A percentile compares a stretch with the other conserved stretches of the same genome.
phyloP scores from a whole-genome alignment of 2,329 filamentous ascomycete genomes.

The Penicillium sp. region DNA sequence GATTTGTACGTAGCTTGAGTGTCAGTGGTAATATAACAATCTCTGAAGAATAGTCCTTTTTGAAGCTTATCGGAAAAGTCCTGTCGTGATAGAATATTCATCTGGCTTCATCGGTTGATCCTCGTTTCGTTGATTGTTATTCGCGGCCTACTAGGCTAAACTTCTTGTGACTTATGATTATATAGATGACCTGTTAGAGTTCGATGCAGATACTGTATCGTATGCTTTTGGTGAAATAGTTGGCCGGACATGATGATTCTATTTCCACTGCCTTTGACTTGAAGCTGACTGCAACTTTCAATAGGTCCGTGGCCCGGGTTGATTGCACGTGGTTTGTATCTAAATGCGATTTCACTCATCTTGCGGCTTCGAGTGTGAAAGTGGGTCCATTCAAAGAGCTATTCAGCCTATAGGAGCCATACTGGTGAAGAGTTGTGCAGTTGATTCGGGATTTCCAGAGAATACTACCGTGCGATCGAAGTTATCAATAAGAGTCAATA shows the following conservation, averaged over 20 bases:
- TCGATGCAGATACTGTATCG: neutral
- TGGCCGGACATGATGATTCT: neutral
- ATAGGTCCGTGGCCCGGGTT: neutral
- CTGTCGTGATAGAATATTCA: too few species aligned
- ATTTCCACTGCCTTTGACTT: neutral
- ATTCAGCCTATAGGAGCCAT: conserved; percentile 1
- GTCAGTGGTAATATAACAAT: neutral
- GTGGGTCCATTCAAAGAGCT: conserved; percentile 1
- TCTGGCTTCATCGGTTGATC: too few species aligned
- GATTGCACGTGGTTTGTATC: neutral
- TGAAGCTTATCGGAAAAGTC: too few species aligned
- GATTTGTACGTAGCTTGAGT: neutral
- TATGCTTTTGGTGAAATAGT: neutral
- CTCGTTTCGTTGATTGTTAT: too few species aligned
- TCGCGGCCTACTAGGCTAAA: neutral
- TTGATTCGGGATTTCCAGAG: neutral
- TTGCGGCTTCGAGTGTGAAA: neutral
- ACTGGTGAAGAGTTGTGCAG: neutral
- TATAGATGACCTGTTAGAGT: neutral
- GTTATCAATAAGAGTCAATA: neutral
- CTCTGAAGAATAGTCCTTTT: neutral
- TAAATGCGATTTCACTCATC: neutral
- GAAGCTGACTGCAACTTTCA: neutral
- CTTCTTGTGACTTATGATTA: neutral
- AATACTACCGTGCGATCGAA: neutral